Percentiles rank a stretch among this genome's conserved stretches.
These are phyloP conservation scores for Gossypium herbaceum DNA, from an alignment of 345 rosid species.

Conservation along the genomic window DNA sequence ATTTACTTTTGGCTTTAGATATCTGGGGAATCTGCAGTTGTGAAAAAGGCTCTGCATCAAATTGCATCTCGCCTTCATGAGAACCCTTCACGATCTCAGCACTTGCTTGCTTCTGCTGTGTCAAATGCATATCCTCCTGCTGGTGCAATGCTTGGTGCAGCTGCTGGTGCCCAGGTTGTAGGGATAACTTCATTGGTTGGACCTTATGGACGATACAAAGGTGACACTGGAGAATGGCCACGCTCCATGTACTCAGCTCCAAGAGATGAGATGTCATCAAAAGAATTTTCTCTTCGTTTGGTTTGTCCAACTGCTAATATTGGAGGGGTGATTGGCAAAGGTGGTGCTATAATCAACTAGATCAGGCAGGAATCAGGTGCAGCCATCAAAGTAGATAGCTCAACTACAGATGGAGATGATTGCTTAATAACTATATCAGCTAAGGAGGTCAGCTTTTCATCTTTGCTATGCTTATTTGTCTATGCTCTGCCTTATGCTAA, in stretches of 20 bases:
- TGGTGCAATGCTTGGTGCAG: slow-evolving; percentile 55
- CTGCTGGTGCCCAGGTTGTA: slow-evolving; percentile 62
- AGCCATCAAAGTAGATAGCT: slow-evolving; percentile 81
- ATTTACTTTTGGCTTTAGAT: slow-evolving; percentile 38
- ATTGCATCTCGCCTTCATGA: slow-evolving; percentile 85
- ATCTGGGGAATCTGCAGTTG: slow-evolving; percentile 73
- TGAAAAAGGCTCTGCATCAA: slow-evolving; percentile 78
- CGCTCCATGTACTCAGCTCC: slow-evolving; percentile 75
- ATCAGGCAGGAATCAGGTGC: slow-evolving; percentile 92
- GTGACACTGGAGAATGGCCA: slow-evolving; percentile 77
- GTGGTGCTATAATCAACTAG: slow-evolving; percentile 88
- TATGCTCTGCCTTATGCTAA: not conserved
- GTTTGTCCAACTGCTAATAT: slow-evolving; percentile 80
- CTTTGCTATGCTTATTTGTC: not conserved
- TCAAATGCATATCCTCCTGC: slow-evolving; percentile 48
- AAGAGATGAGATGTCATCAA: slow-evolving; percentile 68
- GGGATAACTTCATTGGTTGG: slow-evolving; percentile 75
- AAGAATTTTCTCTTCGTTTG: slow-evolving; percentile 74
- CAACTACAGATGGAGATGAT: slow-evolving; percentile 77
- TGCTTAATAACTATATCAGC: slow-evolving; percentile 85
- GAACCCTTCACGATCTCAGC: slow-evolving; percentile 87
- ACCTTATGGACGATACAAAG: slow-evolving; percentile 79
- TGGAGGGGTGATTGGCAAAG: slow-evolving; percentile 93
- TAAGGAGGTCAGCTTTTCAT: slow-evolving; percentile 58
- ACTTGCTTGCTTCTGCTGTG: slow-evolving; percentile 63